Conservation (phyloP, 495 filamentous ascomycete species). For the Aspergillus nanangensis region DNA sequence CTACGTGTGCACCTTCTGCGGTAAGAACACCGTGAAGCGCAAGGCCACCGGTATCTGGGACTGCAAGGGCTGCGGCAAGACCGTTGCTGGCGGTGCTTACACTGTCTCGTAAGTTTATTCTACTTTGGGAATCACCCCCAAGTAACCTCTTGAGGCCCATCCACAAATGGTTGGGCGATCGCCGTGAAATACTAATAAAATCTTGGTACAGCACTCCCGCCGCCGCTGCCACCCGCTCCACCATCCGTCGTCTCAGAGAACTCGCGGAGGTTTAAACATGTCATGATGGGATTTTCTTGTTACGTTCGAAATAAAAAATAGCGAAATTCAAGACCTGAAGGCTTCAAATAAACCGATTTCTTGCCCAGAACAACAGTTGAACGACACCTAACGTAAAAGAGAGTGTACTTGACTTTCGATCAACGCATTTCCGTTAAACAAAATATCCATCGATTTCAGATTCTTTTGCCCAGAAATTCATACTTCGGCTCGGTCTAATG, state of each 20-base stretch:
- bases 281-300: conserved; percentile 42
- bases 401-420: not conserved
- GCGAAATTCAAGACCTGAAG: conserved; percentile 34
- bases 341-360: conserved; percentile 17
- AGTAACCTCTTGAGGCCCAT: not conserved
- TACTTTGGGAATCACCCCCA: not conserved
- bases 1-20: conserved; percentile 89
- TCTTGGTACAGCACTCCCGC: conserved; percentile 71
- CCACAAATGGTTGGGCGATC: not conserved
- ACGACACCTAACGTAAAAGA: not conserved
- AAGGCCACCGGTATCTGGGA: conserved; percentile 93
- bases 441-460: not conserved
- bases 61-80: conserved; percentile 91
- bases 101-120: conserved; percentile 79
- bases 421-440: not conserved
- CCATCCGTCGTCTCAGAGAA: conserved; percentile 94
- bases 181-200: conserved; percentile 19
- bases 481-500: too few species aligned
- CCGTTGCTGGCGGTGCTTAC: conserved; percentile 93
- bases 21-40: conserved; percentile 90
- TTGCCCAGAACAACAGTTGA: not conserved
- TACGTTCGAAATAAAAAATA: conserved; percentile 44
- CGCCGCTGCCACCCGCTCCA: conserved; percentile 93
- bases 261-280: conserved; percentile 92
- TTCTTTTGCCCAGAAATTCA: too few species aligned